These are phyloP conservation scores for Ophiostoma montium DNA, from an alignment of 2,329 filamentous ascomycete species.

Conservation along the genomic window DNA sequence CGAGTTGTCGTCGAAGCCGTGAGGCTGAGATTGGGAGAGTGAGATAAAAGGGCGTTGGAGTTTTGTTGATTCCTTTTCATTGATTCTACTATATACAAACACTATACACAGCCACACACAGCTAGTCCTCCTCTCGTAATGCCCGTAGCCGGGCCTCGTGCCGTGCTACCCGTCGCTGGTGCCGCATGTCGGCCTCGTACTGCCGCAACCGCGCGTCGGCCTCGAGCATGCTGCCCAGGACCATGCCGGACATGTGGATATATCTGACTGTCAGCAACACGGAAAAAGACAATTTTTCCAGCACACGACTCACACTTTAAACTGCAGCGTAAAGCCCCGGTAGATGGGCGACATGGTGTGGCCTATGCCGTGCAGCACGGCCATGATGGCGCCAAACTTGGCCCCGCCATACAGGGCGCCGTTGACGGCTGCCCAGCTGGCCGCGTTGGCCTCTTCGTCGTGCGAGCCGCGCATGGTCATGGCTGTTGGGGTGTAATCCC, in stretches of 20 bases:
- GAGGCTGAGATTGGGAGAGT: no score
- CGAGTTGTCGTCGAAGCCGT: no score
- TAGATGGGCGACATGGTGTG: slow-evolving; percentile 57
- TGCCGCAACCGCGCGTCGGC: slow-evolving; percentile 53
- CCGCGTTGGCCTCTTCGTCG: slow-evolving; percentile 52
- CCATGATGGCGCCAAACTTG: slow-evolving; percentile 59
- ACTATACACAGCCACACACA: no score
- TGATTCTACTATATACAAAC: no score
- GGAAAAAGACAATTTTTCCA: background rate
- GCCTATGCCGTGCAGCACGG: slow-evolving; percentile 45
- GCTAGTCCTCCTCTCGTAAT: slow-evolving; percentile 11
- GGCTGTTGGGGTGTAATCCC: background rate
- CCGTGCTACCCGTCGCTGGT: slow-evolving; percentile 46
- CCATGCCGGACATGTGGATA: slow-evolving; percentile 75
- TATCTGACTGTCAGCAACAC: slow-evolving; percentile 36
- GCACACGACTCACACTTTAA: slow-evolving; percentile 55
- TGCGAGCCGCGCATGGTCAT: slow-evolving; percentile 33
- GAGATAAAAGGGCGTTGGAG: no score
- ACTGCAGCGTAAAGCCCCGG: slow-evolving; percentile 56
- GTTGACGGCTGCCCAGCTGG: slow-evolving; percentile 55
- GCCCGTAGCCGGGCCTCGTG: slow-evolving; percentile 36
- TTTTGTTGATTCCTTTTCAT: no score
- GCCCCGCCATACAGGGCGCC: slow-evolving; percentile 53
- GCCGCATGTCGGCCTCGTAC: slow-evolving; percentile 52
- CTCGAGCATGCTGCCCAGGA: slow-evolving; percentile 63